These are phyloP conservation scores for Lichtheimia ornata DNA, from an alignment of 371 early-diverging fungal genomes.

Conservation along the genomic window DNA sequence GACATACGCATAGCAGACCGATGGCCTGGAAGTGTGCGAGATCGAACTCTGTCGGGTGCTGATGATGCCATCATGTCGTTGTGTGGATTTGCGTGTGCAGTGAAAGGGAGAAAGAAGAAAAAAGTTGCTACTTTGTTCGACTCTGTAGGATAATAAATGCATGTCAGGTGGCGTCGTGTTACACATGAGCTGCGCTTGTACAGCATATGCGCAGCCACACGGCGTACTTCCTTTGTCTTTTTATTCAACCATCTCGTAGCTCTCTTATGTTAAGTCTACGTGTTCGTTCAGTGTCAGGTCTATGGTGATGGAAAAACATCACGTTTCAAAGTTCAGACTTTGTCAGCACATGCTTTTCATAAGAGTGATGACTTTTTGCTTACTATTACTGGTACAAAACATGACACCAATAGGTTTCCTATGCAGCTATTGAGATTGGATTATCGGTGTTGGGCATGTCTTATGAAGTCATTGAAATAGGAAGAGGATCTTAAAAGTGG, in stretches of 20 bases:
- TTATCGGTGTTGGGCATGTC: background rate
- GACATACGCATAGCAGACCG: too few relatives aligned
- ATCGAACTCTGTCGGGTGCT: background rate
- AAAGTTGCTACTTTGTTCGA: too few relatives aligned
- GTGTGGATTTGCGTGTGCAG: constrained; percentile 3
- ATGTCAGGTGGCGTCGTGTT: too few relatives aligned
- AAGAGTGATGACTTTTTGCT: background rate
- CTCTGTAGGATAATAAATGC: too few relatives aligned
- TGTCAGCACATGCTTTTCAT: background rate
- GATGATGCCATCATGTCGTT: background rate
- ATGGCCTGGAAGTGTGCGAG: background rate
- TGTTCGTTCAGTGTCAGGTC: background rate
- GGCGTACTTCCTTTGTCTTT: too few relatives aligned
- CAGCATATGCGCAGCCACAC: too few relatives aligned
- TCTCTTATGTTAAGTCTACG: too few relatives aligned
- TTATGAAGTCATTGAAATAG: background rate
- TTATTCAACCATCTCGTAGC: too few relatives aligned
- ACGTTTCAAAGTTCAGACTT: constrained; percentile 7
- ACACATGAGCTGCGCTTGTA: too few relatives aligned
- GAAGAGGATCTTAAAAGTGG: background rate
- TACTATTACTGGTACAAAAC: background rate
- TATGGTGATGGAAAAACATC: background rate
- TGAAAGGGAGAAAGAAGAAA: background rate
- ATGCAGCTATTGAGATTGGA: background rate
- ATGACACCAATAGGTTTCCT: background rate